Base-by-base conservation (phyloP, 352 stramenopile species). In the Globisporangium middletonii region DNA sequence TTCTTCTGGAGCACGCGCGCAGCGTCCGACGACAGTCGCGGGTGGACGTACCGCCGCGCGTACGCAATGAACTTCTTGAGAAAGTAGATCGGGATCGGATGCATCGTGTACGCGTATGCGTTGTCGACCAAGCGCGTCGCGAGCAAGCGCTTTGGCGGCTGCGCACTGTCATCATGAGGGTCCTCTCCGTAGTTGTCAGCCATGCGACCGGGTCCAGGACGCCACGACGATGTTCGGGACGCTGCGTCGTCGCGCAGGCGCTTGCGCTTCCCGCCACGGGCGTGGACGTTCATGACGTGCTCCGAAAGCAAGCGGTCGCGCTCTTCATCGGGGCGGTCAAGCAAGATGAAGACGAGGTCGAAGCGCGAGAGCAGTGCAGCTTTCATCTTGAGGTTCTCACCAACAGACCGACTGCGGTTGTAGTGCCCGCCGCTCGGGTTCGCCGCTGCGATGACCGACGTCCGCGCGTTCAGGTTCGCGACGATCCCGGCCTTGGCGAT, bases 41-140 rank as follows among this genome's bases (percentile, higher is more conserved):
- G 97, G 59, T 96, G 86, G 48, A 96, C 97, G 69, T 98, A 98
- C 18, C 95, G 86, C 47, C 91, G 74, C n/a, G 94, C 94, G 68
- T 99, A 99, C 0, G 96, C 86, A 61, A 99, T 96, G 69, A 99
- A 99, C 65, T 98, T 98, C 54, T 96, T 85, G 42, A 99, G 69
- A 33, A 98, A 86, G 59, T 86, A 85, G 2, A 83, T 65, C 26
- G 79, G 73, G 54, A 89, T 89, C 23, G 75, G 64, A 7, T 68
- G 59, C 60, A 72, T 72, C 23, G 62, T 77, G 52, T 72, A 79
- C 57, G 80, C 65, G 26, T 68, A 50, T 19, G 70, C 77, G 35
- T 86, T 88, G 44, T 75, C 60, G 16, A 68, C 57, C 49, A 88
- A 61, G 9, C 78, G 78, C 43, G 82, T 73, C n/a, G 74, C 79